phyloP scores from a whole-genome alignment of 495 filamentous ascomycete species.

The Hypoxylon lienhwacheense region DNA sequence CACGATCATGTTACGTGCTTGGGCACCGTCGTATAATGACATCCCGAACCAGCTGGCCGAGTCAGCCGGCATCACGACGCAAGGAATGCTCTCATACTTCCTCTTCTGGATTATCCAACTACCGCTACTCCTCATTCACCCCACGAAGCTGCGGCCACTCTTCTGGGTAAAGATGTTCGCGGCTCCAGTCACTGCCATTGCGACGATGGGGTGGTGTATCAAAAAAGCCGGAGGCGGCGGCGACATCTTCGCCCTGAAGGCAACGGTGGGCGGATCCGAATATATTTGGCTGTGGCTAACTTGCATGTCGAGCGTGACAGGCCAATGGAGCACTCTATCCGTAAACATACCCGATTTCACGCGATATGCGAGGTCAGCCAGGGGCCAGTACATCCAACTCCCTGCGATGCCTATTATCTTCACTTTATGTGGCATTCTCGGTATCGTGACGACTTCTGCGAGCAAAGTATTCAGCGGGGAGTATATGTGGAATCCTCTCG shows the following conservation, averaged over 20 bases:
- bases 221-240: slow-evolving; percentile 50
- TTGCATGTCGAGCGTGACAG: slow-evolving; percentile 51
- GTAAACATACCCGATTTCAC: slow-evolving; percentile 64
- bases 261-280: slow-evolving; percentile 46
- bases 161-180: slow-evolving; percentile 61
- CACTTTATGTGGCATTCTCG: slow-evolving; percentile 54
- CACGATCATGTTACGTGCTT: slow-evolving; percentile 67
- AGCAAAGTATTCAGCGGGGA: slow-evolving; percentile 56
- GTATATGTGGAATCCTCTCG: slow-evolving; percentile 60
- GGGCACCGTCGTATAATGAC: slow-evolving; percentile 64
- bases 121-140: slow-evolving; percentile 58
- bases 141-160: slow-evolving; percentile 58
- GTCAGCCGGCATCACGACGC: slow-evolving; percentile 63
- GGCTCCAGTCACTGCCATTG: slow-evolving; percentile 55
- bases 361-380: slow-evolving; percentile 55
- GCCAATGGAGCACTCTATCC: slow-evolving; percentile 50
- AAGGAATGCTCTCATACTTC: slow-evolving; percentile 65
- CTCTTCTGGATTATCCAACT: slow-evolving; percentile 62
- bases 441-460: slow-evolving; percentile 56
- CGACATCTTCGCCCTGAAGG: slow-evolving; percentile 48
- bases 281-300: slow-evolving; percentile 47
- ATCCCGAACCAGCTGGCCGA: slow-evolving; percentile 59
- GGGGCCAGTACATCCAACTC: slow-evolving; percentile 59
- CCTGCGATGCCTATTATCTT: slow-evolving; percentile 62
- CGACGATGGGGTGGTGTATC: slow-evolving; percentile 58